Evolutionary conservation across 2,329 filamentous ascomycete genomes (phyloP).

Genomic region (Zelopaecilomyces penicillatus): DNA sequence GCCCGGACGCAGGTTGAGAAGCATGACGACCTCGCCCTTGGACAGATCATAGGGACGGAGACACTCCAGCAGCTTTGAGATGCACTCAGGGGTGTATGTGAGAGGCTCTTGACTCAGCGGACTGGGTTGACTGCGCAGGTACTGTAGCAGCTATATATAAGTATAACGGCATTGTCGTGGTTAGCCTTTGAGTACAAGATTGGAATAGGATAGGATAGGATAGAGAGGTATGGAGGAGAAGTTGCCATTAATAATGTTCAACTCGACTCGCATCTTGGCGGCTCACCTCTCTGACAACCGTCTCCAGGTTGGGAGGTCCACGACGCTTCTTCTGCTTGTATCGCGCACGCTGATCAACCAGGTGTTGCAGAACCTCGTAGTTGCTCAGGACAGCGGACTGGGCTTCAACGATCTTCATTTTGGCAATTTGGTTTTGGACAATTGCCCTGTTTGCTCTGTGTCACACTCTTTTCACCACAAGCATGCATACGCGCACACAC

Average conservation of each 20-base stretch:
- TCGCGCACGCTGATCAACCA: constrained; percentile 46
- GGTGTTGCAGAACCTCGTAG: constrained; percentile 62
- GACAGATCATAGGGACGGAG: constrained; percentile 51
- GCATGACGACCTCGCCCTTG: constrained; percentile 62
- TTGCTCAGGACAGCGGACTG: constrained; percentile 64
- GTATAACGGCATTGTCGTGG: too few relatives aligned
- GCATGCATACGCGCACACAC: too few relatives aligned
- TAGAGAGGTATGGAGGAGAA: too few relatives aligned
- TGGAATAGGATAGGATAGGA: too few relatives aligned
- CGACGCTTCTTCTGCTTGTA: constrained; percentile 44
- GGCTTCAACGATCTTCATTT: constrained; percentile 63
- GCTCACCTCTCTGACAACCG: constrained; percentile 55
- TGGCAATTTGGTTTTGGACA: constrained; percentile 5
- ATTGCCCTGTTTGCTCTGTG: too few relatives aligned
- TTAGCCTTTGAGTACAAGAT: too few relatives aligned
- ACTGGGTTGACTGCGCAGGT: constrained; percentile 46
- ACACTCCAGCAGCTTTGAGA: constrained; percentile 44
- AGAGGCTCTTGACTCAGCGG: constrained; percentile 48
- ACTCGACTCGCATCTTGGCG: not conserved
- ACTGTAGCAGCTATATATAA: constrained; percentile 47
- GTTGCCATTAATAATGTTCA: too few relatives aligned
- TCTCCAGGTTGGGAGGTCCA: constrained; percentile 50
- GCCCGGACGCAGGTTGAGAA: constrained; percentile 56
- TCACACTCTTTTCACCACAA: too few relatives aligned
- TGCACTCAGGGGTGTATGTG: constrained; percentile 44